Evolutionary conservation across 345 rosid genomes (phyloP), one percentile per base, ranked within the genome.

Genomic region (Corchorus capsularis): DNA sequence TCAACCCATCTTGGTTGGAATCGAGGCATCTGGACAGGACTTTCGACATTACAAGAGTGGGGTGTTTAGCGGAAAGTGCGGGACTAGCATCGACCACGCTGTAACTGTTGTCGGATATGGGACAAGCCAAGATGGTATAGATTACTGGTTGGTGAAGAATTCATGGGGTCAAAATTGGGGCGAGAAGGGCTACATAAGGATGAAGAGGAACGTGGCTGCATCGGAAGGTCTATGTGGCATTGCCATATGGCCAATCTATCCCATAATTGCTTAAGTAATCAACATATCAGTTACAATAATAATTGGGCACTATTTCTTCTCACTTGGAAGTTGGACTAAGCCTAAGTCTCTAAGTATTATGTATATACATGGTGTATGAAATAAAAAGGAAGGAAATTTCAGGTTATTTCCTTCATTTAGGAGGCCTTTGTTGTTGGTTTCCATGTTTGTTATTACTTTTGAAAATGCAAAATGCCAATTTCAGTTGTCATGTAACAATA

Each of bases 161-260:
- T 92, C 96, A 0, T 92, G 96, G 94, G 92, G 91, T 12, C 4
- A 16, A 2, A 67, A 59, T 0, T 92, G 91, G 92, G 96, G 96
- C 7, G 96, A 92, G 45, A 27, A 45, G 6, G 96, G 96, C 10
- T 90, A 90, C 61, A 83, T 88, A 75, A 86, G 85, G 80, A 83
- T 92, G 59, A 35, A 74, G 46, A 85, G 89, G 69, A 88, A 76
- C 68, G 49, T 73, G 0, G 54, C 8, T 0, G 81, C 74, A 12
- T 66, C 78, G 74, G 19, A 75, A 65, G 94, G 94, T 27, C 46
- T 73, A 1, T 92, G 96, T 73, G 92, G 94, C 74, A 84, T 92
- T 80, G 94, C 94, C 69, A 85, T 79, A 87, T 45, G 74, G 59
- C 75, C 90, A 63, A 81, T 87, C 66, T 89, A 85, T 80, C 95